Evolutionary conservation across 139 green algal species (phyloP).

Genomic region (Volvox reticuliferus): DNA sequence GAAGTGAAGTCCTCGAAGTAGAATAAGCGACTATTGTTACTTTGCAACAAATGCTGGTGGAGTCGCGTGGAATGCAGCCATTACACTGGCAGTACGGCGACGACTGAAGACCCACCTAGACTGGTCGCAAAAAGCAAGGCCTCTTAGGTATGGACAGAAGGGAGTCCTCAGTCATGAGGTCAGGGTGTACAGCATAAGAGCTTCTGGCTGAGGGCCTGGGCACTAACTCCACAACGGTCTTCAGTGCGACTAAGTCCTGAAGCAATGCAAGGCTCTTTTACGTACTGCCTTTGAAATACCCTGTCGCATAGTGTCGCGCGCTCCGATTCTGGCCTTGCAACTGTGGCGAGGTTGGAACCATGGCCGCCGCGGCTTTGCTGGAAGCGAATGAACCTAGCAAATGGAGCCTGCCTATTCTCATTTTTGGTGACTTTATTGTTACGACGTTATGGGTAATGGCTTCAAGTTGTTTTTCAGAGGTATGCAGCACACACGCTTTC

Average conservation of each 20-base stretch:
- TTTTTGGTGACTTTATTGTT: conserved; percentile 50
- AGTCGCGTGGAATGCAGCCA: too few species aligned
- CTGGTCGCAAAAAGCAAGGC: too few species aligned
- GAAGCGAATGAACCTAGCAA: not conserved
- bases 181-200: too few species aligned
- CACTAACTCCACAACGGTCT: conserved; percentile 1
- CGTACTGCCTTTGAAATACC: not conserved
- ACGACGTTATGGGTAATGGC: conserved; percentile 48
- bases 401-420: not conserved
- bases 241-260: not conserved
- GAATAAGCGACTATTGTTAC: not conserved
- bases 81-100: too few species aligned
- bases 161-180: not conserved
- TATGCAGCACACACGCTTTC: not conserved
- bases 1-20: not conserved
- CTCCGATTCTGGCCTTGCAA: too few species aligned
- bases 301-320: too few species aligned
- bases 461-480: conserved; percentile 53
- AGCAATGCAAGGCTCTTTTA: not conserved
- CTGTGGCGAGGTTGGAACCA: not conserved
- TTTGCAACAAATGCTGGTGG: too few species aligned
- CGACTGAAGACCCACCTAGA: too few species aligned
- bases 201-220: too few species aligned
- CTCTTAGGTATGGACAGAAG: not conserved
- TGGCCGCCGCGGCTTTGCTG: not conserved